These are phyloP conservation scores for Sugiyamaella japonica DNA, from an alignment of 1,139 yeast genomes.

Conservation along the genomic window DNA sequence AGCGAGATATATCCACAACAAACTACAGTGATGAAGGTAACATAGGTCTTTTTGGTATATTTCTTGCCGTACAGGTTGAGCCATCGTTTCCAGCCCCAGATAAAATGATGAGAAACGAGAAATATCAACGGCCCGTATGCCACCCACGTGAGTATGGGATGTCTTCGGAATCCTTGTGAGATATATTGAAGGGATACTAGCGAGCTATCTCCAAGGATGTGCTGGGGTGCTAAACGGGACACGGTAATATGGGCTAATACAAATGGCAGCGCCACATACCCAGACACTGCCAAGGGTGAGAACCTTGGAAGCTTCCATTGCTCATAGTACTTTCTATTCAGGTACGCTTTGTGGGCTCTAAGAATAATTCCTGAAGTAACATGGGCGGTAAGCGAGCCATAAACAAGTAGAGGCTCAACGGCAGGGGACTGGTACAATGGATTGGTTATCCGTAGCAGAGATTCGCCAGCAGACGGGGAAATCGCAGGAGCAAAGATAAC, in stretches of 20 bases:
- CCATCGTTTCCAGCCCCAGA: slow-evolving; percentile 46
- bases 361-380: slow-evolving; percentile 54
- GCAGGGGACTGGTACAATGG: slow-evolving; percentile 58
- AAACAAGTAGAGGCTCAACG: slow-evolving; percentile 51
- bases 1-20: slow-evolving; percentile 24
- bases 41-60: slow-evolving; percentile 20
- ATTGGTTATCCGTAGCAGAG: slow-evolving; percentile 60
- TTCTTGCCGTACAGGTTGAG: slow-evolving; percentile 25
- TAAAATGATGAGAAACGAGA: slow-evolving; percentile 44
- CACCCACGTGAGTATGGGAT: slow-evolving; percentile 31
- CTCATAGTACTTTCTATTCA: slow-evolving; percentile 34
- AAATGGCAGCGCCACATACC: slow-evolving; percentile 54
- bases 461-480: slow-evolving; percentile 51
- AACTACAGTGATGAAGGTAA: slow-evolving; percentile 16
- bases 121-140: slow-evolving; percentile 36
- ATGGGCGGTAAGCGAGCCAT: slow-evolving; percentile 53
- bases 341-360: slow-evolving; percentile 44
- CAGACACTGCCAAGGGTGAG: slow-evolving; percentile 59
- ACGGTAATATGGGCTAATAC: slow-evolving; percentile 50
- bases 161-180: slow-evolving; percentile 44
- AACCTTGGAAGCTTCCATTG: slow-evolving; percentile 37
- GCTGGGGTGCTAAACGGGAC: slow-evolving; percentile 52
- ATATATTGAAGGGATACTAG: slow-evolving; percentile 57
- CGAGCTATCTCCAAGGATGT: slow-evolving; percentile 65
- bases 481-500: slow-evolving; percentile 58